Base-by-base conservation (phyloP, 495 filamentous ascomycete genomes). In the Margaritispora aquatica region DNA sequence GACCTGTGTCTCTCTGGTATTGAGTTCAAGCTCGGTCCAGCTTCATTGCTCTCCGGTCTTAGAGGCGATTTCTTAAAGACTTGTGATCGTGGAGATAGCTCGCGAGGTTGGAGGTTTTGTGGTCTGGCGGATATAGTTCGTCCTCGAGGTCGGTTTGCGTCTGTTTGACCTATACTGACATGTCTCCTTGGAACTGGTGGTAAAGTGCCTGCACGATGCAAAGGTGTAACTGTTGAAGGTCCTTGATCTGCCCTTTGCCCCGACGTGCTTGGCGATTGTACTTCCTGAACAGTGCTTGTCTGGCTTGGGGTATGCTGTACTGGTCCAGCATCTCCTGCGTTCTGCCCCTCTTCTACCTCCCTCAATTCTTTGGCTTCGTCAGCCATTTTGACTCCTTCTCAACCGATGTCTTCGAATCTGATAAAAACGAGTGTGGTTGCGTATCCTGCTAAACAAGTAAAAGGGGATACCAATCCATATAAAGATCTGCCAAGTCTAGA, bases 151-250 rank as follows among this genome's bases (percentile, higher is more conserved):
- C 55, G 31, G 2, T 49, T 55, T 22, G 26, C 29, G 9, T 50
- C 51, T 3, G 21, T 11, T 22, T 24, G 31, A 1, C 3, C 2
- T 17, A 23, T 27, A 2, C 54, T 38, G 7, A 21, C 23, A 21
- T 60, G 34, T 22, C 23, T 21, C 11, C 50, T 51, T 22, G 17
- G 50, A 5, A 51, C 29, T 44, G 38, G 11, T 55, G 61, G 61
- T 8, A 59, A 26, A 19, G 61, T 63, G 13, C 51, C 61, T 41
- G 51, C 34, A 46, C 61, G n/a, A 11, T 60, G 58, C 7, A 59
- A 31, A 19, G 27, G 38, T 3, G 7, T n/a, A 44, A 44, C 19
- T 44, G 38, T 2, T 44, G 38, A 3, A 3, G 4, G 38, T 7
- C 8, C 7, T 17, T 3, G 10, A 15, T 44, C 38, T 8, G 8